Evolutionary conservation across 129 eudicot species (phyloP), one percentile per base, ranked within the genome.

Genomic region (Saposhnikovia divaricata): DNA sequence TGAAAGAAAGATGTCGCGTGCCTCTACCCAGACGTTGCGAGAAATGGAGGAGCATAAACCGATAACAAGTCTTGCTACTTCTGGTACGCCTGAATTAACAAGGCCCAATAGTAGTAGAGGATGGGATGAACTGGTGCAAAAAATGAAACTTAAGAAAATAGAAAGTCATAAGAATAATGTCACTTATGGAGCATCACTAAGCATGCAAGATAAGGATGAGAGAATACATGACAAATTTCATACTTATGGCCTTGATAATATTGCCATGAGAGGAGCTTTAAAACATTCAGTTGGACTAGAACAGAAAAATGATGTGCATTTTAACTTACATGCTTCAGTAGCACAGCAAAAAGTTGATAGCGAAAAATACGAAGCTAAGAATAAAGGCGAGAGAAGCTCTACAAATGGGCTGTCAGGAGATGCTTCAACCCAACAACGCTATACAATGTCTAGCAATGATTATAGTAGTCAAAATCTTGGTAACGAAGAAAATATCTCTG

Each of bases 401-500:
- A 23, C 44, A 73, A 65, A 75, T 27, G 63, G 78, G 25, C 28
- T 19, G 51, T 14, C 37, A 4, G 42, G 78, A 75, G 23, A 28
- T 46, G 61, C 78, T 46, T 75, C 78, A n/a, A 44, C 38, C 9
- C 47, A 13, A 73, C 31, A 44, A 25, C 6, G 55, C 47, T 9
- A 25, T 73, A 44, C 27, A 73, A 44, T 73, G 19, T 27, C n/a
- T 46, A 68, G 13, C 19, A 72, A 39, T 51, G 21, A 71, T 53
- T 34, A 47, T 73, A 57, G 39, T 66, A 79, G 42, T 47, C 73
- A 53, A 79, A 80, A 48, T 69, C 75, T 37, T 75, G 51, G 16
- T 27, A 75, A 34, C 6, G 69, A 48, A 43, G 78, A 79, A 38
- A 15, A 80, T 65, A 50, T 51, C 43, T 8, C 72, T 79, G 40